Percentiles rank a stretch among this genome's conserved stretches.
Evolutionary conservation across 495 filamentous ascomycete species (phyloP).

Genomic region (Neurospora pannonica): DNA sequence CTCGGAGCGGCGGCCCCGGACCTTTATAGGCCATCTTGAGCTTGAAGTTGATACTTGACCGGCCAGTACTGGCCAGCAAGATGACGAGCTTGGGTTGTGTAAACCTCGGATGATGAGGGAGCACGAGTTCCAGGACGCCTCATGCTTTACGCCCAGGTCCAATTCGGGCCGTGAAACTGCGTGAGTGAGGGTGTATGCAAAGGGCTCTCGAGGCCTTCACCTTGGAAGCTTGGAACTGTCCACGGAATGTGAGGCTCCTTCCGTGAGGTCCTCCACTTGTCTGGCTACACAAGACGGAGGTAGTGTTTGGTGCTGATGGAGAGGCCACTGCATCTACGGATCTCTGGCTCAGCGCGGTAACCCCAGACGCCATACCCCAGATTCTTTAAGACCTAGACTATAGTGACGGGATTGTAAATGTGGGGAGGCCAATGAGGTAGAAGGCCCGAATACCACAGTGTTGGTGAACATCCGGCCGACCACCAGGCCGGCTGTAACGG

Average conservation of each 20-base stretch:
- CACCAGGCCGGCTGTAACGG: neutral
- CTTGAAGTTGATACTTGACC: neutral
- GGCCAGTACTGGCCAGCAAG: neutral
- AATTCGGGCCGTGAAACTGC: neutral
- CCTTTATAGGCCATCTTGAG: neutral
- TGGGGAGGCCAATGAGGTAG: neutral
- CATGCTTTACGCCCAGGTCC: neutral
- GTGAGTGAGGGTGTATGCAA: neutral
- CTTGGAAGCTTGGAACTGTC: neutral
- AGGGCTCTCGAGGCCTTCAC: neutral
- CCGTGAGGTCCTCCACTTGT: neutral
- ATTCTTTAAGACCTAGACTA: neutral
- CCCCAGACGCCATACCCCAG: neutral
- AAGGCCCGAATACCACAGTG: conserved; percentile 6
- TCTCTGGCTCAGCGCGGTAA: neutral
- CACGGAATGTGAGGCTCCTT: neutral
- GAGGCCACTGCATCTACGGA: neutral
- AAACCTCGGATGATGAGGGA: neutral
- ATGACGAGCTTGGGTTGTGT: neutral
- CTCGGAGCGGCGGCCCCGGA: neutral
- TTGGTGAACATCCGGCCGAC: neutral
- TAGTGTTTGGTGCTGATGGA: neutral
- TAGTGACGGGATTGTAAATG: neutral
- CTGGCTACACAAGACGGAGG: neutral
- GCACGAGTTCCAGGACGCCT: neutral